Base-by-base conservation (phyloP, 352 stramenopile genomes). In the Phytophthora chlamydospora region DNA sequence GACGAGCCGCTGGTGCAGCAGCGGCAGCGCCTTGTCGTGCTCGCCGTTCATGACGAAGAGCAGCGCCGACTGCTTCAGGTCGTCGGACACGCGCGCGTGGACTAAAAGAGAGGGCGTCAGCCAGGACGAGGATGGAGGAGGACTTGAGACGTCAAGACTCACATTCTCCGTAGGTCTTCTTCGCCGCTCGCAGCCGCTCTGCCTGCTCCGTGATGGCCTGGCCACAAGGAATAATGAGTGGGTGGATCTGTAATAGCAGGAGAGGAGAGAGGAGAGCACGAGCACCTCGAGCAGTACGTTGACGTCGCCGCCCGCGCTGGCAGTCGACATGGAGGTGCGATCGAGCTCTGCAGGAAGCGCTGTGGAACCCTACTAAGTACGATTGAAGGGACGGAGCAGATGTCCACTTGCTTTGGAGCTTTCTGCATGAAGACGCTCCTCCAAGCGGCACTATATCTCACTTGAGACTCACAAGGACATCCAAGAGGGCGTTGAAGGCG, bases 1-100 rank as follows among this genome's bases (percentile, higher is more conserved):
- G 29, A 92, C 83, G n/a, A 92, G 78, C 2, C 82, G 80, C 58
- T 76, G 78, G 58, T 92, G 83, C 43, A 92, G 74, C 58, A 90
- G 69, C 21, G 75, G 72, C 27, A 92, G 75, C 46, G 83, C 81
- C 58, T 88, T 77, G 36, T 85, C 79, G 63, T 84, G 71, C 32
- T 80, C 77, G 34, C 83, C 78, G 39, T 77, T 78, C 79, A 92
- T 90, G 54, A 78, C 85, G 65, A 76, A 85, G 55, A 90, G 78
- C 48, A 88, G 58, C 33, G 79, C 78, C 32, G 90, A 68, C 58
- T 92, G 80, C 49, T 74, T 76, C 29, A 92, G 71, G 34, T 90
- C 72, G 43, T 90, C 79, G n/a, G 80, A 85, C 14, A 90, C 63
- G 6, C 52, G 63, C 11, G 34, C 48, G 36, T 87, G 65, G 52